Evolutionary conservation across 306 rosid genomes (phyloP).

Genomic region (Medicago ruthenica): DNA sequence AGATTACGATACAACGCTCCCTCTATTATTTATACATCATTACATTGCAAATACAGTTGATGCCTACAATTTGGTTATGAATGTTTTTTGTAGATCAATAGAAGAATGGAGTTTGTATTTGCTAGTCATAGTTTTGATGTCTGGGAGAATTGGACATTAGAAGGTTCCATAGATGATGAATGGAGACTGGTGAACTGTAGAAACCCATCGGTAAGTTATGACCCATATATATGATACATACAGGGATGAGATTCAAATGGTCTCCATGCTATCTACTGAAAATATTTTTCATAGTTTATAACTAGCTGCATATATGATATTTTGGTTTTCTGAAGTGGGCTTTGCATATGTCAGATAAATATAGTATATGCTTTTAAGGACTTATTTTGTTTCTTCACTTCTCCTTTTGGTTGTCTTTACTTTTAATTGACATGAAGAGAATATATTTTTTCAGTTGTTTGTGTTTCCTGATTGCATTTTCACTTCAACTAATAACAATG

Average conservation of each 20-base stretch:
- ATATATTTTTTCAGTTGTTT: not conserved
- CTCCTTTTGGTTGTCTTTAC: conserved; percentile 5
- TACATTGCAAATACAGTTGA: conserved; percentile 26
- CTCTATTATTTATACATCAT: conserved; percentile 20
- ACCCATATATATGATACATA: conserved; percentile 6
- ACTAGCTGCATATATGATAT: conserved; percentile 27
- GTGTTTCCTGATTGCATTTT: not conserved
- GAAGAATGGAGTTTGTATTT: conserved; percentile 92
- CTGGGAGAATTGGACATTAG: conserved; percentile 93
- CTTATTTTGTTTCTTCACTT: conserved; percentile 27
- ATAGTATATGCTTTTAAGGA: conserved; percentile 17
- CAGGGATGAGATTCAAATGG: conserved; percentile 20
- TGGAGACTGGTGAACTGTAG: conserved; percentile 92
- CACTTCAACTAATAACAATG: not conserved
- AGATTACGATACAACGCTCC: conserved; percentile 21
- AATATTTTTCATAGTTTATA: conserved; percentile 10
- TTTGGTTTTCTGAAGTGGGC: conserved; percentile 22
- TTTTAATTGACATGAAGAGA: conserved; percentile 22
- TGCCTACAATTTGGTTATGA: conserved; percentile 34
- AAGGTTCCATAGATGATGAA: conserved; percentile 89
- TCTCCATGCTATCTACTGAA: conserved; percentile 14
- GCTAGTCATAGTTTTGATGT: conserved; percentile 99
- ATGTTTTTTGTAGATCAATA: conserved; percentile 75
- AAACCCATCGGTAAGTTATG: conserved; percentile 69
- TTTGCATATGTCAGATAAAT: not conserved